A percentile compares a stretch with the other conserved stretches of the same genome.
These are phyloP conservation scores for Eutypa lata DNA, from an alignment of 2,329 filamentous ascomycete species.

Conservation along the genomic window DNA sequence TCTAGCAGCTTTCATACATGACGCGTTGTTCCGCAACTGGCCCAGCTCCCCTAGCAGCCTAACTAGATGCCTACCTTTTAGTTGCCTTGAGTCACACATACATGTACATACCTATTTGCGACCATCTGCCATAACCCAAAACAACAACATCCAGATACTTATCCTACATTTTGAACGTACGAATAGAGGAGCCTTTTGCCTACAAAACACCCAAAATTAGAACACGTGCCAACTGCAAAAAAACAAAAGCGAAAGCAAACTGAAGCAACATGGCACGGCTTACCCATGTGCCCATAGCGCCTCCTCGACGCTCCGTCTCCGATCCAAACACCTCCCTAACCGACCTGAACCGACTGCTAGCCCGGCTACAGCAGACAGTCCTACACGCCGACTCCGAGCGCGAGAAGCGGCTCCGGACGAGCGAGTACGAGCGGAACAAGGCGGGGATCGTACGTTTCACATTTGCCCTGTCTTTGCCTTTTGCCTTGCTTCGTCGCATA, in stretches of 20 bases:
- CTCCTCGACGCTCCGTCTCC: constrained; percentile 19
- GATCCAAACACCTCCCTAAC: constrained; percentile 33
- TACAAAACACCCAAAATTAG: neutral
- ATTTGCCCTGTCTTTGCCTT: neutral
- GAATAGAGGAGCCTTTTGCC: no score
- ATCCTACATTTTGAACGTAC: no score
- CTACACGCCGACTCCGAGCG: constrained; percentile 59
- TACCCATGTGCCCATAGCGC: constrained; percentile 26
- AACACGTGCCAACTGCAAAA: neutral
- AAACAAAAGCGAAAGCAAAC: neutral
- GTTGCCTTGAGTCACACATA: no score
- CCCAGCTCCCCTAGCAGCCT: neutral
- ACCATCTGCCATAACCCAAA: no score
- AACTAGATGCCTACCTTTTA: neutral
- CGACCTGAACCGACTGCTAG: constrained; percentile 63
- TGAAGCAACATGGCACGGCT: constrained; percentile 25
- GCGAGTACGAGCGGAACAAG: constrained; percentile 64
- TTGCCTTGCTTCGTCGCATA: neutral
- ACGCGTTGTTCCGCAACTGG: no score
- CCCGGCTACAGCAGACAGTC: constrained; percentile 63
- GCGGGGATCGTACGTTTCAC: constrained; percentile 45
- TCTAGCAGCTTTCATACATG: no score
- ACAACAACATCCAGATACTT: no score
- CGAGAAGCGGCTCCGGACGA: constrained; percentile 54
- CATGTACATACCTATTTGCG: no score